Conservation (phyloP, 345 rosid species). For the Toxicodendron radicans region DNA sequence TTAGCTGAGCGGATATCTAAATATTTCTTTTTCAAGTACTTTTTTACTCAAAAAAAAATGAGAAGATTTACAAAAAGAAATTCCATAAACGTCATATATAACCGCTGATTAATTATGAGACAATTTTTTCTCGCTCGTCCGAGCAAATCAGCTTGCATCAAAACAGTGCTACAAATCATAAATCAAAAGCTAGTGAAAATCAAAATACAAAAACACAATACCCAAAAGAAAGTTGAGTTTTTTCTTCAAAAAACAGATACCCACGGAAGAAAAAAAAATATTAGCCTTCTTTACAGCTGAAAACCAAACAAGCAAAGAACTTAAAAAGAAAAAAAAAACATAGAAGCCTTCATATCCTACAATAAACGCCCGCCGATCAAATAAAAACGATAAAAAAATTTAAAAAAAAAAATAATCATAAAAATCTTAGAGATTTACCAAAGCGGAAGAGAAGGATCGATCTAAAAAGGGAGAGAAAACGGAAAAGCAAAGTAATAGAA, state of each 20-base stretch:
- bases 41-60: background rate
- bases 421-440: conserved; percentile 32
- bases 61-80: background rate
- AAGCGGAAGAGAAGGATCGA: conserved; percentile 26
- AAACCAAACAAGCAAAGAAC: conserved; percentile 17
- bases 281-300: background rate
- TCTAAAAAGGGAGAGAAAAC: conserved; percentile 24
- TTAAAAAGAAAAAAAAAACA: background rate
- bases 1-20: background rate
- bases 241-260: background rate
- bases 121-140: background rate
- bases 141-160: background rate
- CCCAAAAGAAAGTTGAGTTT: background rate
- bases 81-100: background rate
- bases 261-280: background rate
- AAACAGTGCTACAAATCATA: background rate
- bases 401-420: conserved; percentile 1
- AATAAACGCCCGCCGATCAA: conserved; percentile 27
- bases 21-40: background rate
- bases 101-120: background rate
- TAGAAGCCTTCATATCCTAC: conserved; percentile 10
- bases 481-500: conserved; percentile 6
- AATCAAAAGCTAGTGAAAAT: conserved; percentile 14
- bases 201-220: conserved; percentile 1
- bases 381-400: background rate